phyloP scores from a whole-genome alignment of 2,329 filamentous ascomycete genomes.

The Aulographum hederae region DNA sequence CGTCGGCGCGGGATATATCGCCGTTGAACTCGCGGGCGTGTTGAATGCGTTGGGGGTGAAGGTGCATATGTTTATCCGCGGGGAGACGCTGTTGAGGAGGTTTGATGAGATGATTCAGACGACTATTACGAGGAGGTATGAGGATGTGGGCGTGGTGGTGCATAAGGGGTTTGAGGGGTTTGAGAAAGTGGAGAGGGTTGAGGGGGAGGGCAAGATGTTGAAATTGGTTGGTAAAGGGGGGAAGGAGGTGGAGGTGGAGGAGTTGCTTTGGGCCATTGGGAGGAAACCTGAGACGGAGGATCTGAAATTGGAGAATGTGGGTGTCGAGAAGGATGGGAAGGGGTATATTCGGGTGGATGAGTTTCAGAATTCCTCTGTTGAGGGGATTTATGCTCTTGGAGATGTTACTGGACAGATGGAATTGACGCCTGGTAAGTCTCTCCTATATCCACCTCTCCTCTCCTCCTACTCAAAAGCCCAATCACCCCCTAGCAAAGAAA shows the following conservation, averaged over 20 bases:
- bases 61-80: slow-evolving; percentile 31
- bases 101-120: slow-evolving; percentile 35
- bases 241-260: slow-evolving; percentile 24
- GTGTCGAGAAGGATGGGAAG: slow-evolving; percentile 20
- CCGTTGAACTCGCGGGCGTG: slow-evolving; percentile 32
- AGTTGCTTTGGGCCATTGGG: slow-evolving; percentile 32
- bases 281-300: slow-evolving; percentile 25
- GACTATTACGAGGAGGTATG: slow-evolving; percentile 32
- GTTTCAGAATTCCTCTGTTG: slow-evolving; percentile 29
- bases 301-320: slow-evolving; percentile 21
- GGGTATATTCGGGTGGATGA: slow-evolving; percentile 29
- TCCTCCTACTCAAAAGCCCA: slow-evolving; percentile 45
- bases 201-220: slow-evolving; percentile 25
- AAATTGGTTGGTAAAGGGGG: slow-evolving; percentile 22
- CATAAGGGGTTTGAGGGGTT: slow-evolving; percentile 28
- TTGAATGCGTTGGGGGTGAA: slow-evolving; percentile 30
- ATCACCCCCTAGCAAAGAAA: slow-evolving; percentile 55
- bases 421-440: slow-evolving; percentile 36
- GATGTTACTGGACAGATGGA: slow-evolving; percentile 33
- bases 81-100: slow-evolving; percentile 27
- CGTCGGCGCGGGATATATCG: slow-evolving; percentile 32
- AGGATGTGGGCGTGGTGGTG: slow-evolving; percentile 27
- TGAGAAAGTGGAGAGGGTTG: slow-evolving; percentile 27
- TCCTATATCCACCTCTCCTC: slow-evolving; percentile 51
- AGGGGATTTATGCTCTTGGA: slow-evolving; percentile 30